Percentiles rank a stretch among this genome's conserved stretches.
phyloP scores from a whole-genome alignment of 768 basidiomycete genomes.

The Ramaria sp. region DNA sequence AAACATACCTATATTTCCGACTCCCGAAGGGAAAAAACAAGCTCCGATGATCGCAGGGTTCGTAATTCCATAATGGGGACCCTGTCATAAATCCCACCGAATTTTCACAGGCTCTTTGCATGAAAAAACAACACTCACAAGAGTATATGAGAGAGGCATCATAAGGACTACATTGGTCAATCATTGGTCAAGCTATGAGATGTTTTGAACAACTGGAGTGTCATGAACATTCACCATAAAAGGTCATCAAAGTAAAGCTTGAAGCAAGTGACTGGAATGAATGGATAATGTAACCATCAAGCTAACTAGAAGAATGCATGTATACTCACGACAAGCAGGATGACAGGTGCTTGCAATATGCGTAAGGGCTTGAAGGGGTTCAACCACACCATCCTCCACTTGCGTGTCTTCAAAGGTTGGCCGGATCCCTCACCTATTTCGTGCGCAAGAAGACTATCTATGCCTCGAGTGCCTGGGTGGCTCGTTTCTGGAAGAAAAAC shows the following conservation, averaged over 20 bases:
- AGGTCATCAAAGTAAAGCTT: not conserved
- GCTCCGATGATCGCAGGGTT: slow-evolving; percentile 3
- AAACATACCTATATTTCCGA: slow-evolving; percentile 2
- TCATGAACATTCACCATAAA: not conserved
- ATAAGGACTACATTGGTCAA: slow-evolving; percentile 26
- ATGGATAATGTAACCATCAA: not conserved
- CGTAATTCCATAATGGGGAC: slow-evolving; percentile 1
- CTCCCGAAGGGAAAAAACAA: slow-evolving; percentile 2
- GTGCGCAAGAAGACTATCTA: slow-evolving; percentile 29
- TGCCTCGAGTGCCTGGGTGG: slow-evolving; percentile 45
- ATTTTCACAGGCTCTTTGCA: not conserved
- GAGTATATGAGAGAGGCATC: slow-evolving; percentile 54
- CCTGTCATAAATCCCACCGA: not conserved
- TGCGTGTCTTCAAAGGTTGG: slow-evolving; percentile 2
- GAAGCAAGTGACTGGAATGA: not conserved
- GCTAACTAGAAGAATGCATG: not conserved
- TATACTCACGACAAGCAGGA: slow-evolving; percentile 4
- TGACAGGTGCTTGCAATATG: not conserved
- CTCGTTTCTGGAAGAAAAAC: slow-evolving; percentile 58
- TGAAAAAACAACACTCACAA: slow-evolving; percentile 33
- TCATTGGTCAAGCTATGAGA: not conserved
- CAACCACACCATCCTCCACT: slow-evolving; percentile 28
- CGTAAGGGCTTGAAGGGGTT: slow-evolving; percentile 48
- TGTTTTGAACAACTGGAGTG: not conserved
- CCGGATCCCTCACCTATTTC: not conserved